Evolutionary conservation across 2,329 filamentous ascomycete species (phyloP), one percentile per base, ranked within the genome.

Genomic region (Fusarium drepaniforme): DNA sequence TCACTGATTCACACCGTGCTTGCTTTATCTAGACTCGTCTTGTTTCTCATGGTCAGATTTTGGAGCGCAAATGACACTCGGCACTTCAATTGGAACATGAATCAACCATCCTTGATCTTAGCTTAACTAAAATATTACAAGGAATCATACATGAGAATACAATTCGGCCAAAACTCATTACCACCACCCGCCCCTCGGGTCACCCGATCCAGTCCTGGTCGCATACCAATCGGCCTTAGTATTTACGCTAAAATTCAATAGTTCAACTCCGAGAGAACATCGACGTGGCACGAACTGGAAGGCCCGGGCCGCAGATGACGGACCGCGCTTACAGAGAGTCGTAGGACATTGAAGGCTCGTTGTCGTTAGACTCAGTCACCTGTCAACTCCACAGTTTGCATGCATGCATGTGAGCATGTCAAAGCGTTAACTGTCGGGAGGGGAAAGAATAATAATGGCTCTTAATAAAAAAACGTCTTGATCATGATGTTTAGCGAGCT

Each of bases 271-370:
- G 16, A 21, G 28, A n/a, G 12, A 33, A 9, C 30, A 35, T 33
- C 11, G 30, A 40, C 35, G 37, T n/a, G 30, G 37, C 16, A 64
- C 35, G 35, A 38, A 42, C 21, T 30, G n/a, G 37, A 64, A 64
- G 62, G 62, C 49, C 37, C 62, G 62, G 49, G 49, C 62, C 62
- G 62, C 42, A 30, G 38, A n/a, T 65, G 51, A 38, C 21, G 16
- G 44, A 38, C 33, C 25, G 61, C 44, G 23, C 44, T 49, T 49
- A 6, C 44, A 8, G 44, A 23, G 44, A 15, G 15, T 15, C 44
- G 15, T 25, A 3, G 23, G 16, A 49, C 51, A 56, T n/a, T 21
- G 18, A 21, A 56, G 12, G 51, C n/a, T 30, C 49, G 49, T 56
- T 56, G 46, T 28, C 49, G 49, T 56, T 56, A 25, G 30, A 33